A percentile compares a stretch with the other conserved stretches of the same genome.
Conservation (phyloP, 305 asterid species). For the Coffea humblotiana region DNA sequence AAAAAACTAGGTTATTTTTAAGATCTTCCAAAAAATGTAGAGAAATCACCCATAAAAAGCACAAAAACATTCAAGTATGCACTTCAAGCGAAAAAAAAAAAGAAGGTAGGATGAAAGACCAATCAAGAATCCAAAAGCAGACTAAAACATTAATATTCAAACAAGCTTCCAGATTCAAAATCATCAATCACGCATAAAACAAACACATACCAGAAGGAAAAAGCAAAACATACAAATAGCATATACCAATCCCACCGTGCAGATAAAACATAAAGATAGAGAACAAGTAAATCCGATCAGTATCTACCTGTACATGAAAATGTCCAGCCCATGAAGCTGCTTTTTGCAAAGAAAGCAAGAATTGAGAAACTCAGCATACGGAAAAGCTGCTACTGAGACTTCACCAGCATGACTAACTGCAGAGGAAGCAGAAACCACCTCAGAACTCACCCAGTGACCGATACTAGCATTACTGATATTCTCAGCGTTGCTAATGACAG, state of each 20-base stretch:
- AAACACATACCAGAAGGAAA: background rate
- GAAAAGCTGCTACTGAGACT: slow-evolving; percentile 1
- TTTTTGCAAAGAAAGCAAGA: slow-evolving; percentile 76
- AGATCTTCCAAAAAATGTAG: background rate
- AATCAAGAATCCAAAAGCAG: background rate
- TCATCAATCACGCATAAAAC: background rate
- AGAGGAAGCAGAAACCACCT: slow-evolving; percentile 22
- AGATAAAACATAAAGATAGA: background rate
- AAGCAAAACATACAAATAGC: background rate
- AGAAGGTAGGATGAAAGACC: background rate
- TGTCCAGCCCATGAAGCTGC: slow-evolving; percentile 85
- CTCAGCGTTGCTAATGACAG: slow-evolving; percentile 18
- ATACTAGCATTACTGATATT: background rate
- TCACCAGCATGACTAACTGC: slow-evolving; percentile 17
- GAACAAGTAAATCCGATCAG: background rate
- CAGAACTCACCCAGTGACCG: slow-evolving; percentile 14
- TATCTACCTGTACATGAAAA: slow-evolving; percentile 79
- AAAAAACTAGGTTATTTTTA: too few relatives aligned
- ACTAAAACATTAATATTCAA: background rate
- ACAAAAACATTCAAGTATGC: background rate
- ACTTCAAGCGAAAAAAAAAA: background rate
- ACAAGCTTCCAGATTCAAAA: background rate
- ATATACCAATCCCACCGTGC: background rate
- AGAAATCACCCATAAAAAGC: background rate
- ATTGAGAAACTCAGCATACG: slow-evolving; percentile 46